phyloP scores from a whole-genome alignment of 108 stramenopile genomes.

The Nitzschia inconspicua region DNA sequence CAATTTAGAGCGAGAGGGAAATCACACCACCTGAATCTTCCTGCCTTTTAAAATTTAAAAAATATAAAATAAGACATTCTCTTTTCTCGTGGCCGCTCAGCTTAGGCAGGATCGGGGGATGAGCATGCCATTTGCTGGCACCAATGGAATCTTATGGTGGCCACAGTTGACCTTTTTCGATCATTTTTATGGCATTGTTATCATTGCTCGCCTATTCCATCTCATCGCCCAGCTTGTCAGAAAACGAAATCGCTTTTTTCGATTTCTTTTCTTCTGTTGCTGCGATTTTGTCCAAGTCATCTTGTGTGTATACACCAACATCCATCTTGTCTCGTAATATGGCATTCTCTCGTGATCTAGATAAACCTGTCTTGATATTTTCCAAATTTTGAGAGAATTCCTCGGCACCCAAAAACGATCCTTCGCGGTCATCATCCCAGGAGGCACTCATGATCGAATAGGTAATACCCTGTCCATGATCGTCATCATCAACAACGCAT shows the following conservation, averaged over 20 bases:
- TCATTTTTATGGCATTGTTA: not conserved
- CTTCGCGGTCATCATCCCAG: slow-evolving; percentile 81
- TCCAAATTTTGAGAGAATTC: slow-evolving; percentile 70
- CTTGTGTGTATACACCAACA: slow-evolving; percentile 7
- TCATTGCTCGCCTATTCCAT: slow-evolving; percentile 16
- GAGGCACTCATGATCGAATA: slow-evolving; percentile 77
- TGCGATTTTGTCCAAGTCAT: slow-evolving; percentile 7
- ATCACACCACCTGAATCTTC: no score
- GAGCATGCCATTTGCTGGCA: no score
- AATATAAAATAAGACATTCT: no score
- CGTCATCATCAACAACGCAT: no score
- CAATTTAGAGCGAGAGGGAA: no score
- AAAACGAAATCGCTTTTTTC: slow-evolving; percentile 3
- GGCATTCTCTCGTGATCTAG: slow-evolving; percentile 70
- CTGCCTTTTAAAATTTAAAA: no score
- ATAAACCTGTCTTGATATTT: slow-evolving; percentile 64
- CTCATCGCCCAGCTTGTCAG: slow-evolving; percentile 21
- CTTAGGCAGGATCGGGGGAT: no score
- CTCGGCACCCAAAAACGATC: slow-evolving; percentile 58
- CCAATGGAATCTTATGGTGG: no score
- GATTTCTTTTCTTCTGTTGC: slow-evolving; percentile 6
- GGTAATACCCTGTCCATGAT: slow-evolving; percentile 74
- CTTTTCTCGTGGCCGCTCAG: no score
- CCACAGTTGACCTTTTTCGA: no score
- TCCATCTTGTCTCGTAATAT: slow-evolving; percentile 66